Evolutionary conservation across 2,329 filamentous ascomycete genomes (phyloP), one percentile per base, ranked within the genome.

Genomic region (Xylaria sp.): DNA sequence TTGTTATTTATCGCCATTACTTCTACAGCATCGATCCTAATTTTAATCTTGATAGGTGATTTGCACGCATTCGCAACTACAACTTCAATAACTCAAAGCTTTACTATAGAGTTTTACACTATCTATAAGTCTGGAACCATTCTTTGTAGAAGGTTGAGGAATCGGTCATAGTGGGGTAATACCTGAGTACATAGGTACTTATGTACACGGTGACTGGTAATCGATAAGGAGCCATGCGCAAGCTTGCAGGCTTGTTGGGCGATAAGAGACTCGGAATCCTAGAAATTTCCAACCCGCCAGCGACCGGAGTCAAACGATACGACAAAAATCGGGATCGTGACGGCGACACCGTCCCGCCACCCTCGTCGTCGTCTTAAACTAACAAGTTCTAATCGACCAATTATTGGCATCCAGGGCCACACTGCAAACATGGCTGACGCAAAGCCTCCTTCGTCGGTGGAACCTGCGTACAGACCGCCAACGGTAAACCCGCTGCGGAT

Each of bases 401-500:
- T 41, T 15, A 13, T 9, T 8, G 6, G 46, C 2, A 23, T 50
- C 9, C 23, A 25, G 18, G 9, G 28, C n/a, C 32, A 18, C n/a
- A 12, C n/a, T 48, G n/a, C 57, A 18, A 50, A 59, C 25, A 76
- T 76, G 74, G 74, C 74, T 23, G 74, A 75, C 52, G 28, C 71
- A 23, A 76, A 68, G 32, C 61, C 69, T 51, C 46, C 69, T 18
- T 28, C 65, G n/a, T 37, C 61, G 18, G 58, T 78, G 54, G 75
- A 68, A 34, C 71, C 76, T 60, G 63, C 75, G 70, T 77, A 82
- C 78, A 84, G 87, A 74, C 79, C 82, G 71, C 76, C 82, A 56
- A 81, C 84, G 76, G 84, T 87, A 59, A 95, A 95, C 81, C 91
- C 91, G 63, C 88, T 93, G 76, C 89, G 88, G 72, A 92, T 93